Base-by-base conservation (phyloP, 805 yeast species). In the Yamadazyma sp. region DNA sequence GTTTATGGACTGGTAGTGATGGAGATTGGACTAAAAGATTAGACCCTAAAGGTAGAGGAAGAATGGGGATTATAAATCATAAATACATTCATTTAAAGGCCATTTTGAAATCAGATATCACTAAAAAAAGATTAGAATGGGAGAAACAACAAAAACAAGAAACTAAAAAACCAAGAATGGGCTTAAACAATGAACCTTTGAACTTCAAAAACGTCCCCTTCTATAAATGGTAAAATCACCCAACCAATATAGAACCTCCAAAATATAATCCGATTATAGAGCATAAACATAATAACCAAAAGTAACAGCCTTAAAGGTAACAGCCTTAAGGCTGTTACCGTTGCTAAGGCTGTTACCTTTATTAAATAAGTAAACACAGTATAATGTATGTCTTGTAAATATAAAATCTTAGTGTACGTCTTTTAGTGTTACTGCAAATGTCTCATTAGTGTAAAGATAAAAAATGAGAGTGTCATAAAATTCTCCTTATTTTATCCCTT, bases 1-100 rank as follows among this genome's bases (percentile, higher is more conserved):
- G 85, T 52, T 77, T 88, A 40, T 91, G 97, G 97, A 80, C 80
- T 18, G 97, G 96, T 27, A 80, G 88, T 38, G 98, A 91, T 58
- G 96, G 95, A 14, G 53, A 62, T 33, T 78, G 83, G 80, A 50
- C 55, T 19, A 81, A 77, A 57, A 75, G 93, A 56, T 60, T 79
- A 7, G 96, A 91, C 49, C 71, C 74, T 55, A 88, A 87, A 65
- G 96, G 93, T 45, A 80, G 98, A 66, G 96, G 96, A 45, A 78
- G 96, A 59, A 70, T 76, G 14, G 98, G 98, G 55, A 62, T 85
- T 38, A 73, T 84, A 33, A 73, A 70, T 21, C 93, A 86, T 52
- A 78, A 84, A 42, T 83, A 75, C 56, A 80, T 87, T 34, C 95
- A 91, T 59, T 78, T 89, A 21, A 78, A 82, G 63, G 85, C 86